phyloP scores from a whole-genome alignment of 75 land plant genomes.

The Pseudotsuga menziesii region DNA sequence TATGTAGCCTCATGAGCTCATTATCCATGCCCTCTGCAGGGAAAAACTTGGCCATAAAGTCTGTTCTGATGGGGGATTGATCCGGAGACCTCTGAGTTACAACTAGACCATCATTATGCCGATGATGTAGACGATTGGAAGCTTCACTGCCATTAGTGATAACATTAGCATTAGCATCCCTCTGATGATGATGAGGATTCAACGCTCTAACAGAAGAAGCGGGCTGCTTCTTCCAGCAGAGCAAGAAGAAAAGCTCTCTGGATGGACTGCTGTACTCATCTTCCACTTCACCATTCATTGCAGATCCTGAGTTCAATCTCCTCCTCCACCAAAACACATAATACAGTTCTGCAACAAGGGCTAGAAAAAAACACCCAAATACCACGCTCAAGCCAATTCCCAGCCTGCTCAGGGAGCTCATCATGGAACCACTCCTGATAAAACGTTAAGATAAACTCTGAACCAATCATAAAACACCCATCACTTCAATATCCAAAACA shows the following conservation, averaged over 20 bases:
- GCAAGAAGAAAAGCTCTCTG: constrained; percentile 28
- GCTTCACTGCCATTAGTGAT: background rate
- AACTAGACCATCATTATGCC: background rate
- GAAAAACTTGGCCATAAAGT: constrained; percentile 6
- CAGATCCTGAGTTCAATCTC: constrained; percentile 16
- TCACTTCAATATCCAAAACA: too few species aligned
- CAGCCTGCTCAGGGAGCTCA: constrained; percentile 47
- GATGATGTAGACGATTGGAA: background rate
- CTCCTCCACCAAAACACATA: constrained; percentile 67
- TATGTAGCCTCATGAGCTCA: constrained; percentile 52
- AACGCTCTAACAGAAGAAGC: constrained; percentile 23
- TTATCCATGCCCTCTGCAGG: constrained; percentile 26
- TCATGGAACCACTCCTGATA: constrained; percentile 7
- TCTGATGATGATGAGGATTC: constrained; percentile 12
- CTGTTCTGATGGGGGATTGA: constrained; percentile 24
- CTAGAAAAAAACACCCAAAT: constrained; percentile 50
- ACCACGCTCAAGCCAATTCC: constrained; percentile 61
- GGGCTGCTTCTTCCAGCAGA: constrained; percentile 51
- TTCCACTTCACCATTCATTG: constrained; percentile 25
- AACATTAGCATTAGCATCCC: background rate
- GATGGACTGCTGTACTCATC: constrained; percentile 32
- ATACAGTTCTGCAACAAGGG: constrained; percentile 62
- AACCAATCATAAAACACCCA: too few species aligned
- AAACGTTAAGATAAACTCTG: too few species aligned
- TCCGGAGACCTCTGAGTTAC: constrained; percentile 17